Conservation (phyloP, 805 yeast genomes). For the Teunomyces aglyptinius region DNA sequence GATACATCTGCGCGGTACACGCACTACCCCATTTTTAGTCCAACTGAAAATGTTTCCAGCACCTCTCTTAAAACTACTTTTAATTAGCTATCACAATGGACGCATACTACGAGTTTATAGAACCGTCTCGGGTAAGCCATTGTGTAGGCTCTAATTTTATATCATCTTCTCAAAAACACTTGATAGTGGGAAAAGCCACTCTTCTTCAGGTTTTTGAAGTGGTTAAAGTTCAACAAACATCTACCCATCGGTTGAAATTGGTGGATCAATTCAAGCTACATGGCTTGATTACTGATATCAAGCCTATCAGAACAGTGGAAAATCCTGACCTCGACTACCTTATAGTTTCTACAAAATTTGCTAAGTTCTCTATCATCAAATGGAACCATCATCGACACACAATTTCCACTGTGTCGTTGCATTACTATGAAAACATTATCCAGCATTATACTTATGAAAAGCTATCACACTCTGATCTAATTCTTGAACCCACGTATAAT, state of each 20-base stretch:
- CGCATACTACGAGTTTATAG: conserved; percentile 71
- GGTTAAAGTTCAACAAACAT: conserved; percentile 19
- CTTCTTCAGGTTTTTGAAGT: conserved; percentile 61
- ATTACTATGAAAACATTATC: conserved; percentile 76
- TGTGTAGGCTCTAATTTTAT: conserved; percentile 54
- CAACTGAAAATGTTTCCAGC: conserved; percentile 4
- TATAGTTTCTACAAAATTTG: conserved; percentile 63
- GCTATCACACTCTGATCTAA: conserved; percentile 42
- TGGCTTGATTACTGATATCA: conserved; percentile 64
- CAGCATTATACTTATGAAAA: conserved; percentile 47
- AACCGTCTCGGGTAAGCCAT: conserved; percentile 71
- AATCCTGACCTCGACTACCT: conserved; percentile 55
- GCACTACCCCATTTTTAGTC: not conserved
- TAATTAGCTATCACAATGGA: conserved; percentile 56
- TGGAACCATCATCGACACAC: conserved; percentile 60
- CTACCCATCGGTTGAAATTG: conserved; percentile 30
- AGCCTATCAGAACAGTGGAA: conserved; percentile 48
- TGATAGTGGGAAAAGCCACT: conserved; percentile 70
- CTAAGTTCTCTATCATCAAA: conserved; percentile 71
- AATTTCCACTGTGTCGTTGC: conserved; percentile 75
- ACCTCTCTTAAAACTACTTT: conserved; percentile 7
- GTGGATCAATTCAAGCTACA: conserved; percentile 67
- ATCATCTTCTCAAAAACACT: conserved; percentile 43
- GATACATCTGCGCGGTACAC: not conserved
- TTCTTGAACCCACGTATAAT: conserved; percentile 58